Evolutionary conservation across 371 early-diverging fungal genomes (phyloP).

Genomic region (Thermomucor indicae-seudaticae): DNA sequence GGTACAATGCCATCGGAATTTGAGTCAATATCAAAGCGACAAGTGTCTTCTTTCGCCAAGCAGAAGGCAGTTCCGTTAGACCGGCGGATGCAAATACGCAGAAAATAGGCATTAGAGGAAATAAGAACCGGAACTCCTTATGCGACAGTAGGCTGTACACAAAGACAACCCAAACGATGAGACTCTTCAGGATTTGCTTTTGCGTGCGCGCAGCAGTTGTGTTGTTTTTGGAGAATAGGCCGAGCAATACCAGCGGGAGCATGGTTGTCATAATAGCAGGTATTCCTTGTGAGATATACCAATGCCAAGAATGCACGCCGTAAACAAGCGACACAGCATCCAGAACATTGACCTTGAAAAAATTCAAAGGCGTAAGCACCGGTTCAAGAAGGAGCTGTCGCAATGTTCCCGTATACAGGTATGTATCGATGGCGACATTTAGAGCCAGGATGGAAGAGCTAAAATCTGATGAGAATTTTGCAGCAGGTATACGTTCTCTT

Average conservation of each 20-base stretch:
- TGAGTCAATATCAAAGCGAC: slow-evolving; percentile 55
- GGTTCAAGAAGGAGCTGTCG: neutral
- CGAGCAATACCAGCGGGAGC: slow-evolving; percentile 51
- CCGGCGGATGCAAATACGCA: slow-evolving; percentile 62
- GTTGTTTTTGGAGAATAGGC: slow-evolving; percentile 10
- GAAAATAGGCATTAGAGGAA: slow-evolving; percentile 77
- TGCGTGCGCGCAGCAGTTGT: neutral
- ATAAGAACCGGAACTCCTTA: slow-evolving; percentile 93
- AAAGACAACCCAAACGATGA: slow-evolving; percentile 44
- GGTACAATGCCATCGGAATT: slow-evolving; percentile 64
- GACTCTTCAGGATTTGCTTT: slow-evolving; percentile 4
- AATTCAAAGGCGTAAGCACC: slow-evolving; percentile 70
- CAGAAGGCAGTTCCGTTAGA: slow-evolving; percentile 16
- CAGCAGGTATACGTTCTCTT: neutral
- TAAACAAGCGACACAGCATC: slow-evolving; percentile 80
- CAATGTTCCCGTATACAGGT: slow-evolving; percentile 19
- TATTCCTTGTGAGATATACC: slow-evolving; percentile 82
- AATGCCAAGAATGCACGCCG: slow-evolving; percentile 86
- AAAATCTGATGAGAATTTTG: neutral
- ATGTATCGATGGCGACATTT: slow-evolving; percentile 59
- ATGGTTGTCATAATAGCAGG: slow-evolving; percentile 75
- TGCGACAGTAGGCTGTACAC: slow-evolving; percentile 79
- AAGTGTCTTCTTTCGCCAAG: slow-evolving; percentile 4
- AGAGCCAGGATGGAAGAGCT: slow-evolving; percentile 34
- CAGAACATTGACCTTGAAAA: slow-evolving; percentile 76